These are phyloP conservation scores for Lactarius hengduanensis DNA, from an alignment of 768 basidiomycete species.

Conservation along the genomic window DNA sequence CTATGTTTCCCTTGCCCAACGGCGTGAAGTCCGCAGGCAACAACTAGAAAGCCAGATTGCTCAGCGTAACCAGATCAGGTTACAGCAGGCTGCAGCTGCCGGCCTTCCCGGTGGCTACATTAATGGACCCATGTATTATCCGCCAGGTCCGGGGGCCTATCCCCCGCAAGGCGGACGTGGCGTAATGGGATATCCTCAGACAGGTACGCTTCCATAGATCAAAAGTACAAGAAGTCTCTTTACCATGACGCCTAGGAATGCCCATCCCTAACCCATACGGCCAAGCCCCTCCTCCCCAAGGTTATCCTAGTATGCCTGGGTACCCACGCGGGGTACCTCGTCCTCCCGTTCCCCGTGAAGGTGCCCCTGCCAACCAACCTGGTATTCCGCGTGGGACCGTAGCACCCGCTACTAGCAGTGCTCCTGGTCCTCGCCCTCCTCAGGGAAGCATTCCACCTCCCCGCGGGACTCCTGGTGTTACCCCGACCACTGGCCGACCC, in stretches of 20 bases:
- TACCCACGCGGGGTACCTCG: constrained; percentile 65
- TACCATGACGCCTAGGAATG: constrained; percentile 68
- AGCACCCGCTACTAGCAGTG: constrained; percentile 44
- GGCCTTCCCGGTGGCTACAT: constrained; percentile 82
- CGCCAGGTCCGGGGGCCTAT: constrained; percentile 74
- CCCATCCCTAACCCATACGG: constrained; percentile 72
- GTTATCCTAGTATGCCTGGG: constrained; percentile 65
- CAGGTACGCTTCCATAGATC: constrained; percentile 53
- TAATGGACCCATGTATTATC: constrained; percentile 84
- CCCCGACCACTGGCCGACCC: constrained; percentile 43
- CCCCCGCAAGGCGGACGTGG: constrained; percentile 74
- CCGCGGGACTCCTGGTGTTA: constrained; percentile 44
- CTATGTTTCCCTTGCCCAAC: constrained; percentile 97
- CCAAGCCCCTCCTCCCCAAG: constrained; percentile 71
- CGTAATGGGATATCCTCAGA: constrained; percentile 79
- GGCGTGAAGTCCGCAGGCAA: constrained; percentile 96
- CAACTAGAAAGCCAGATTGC: constrained; percentile 99
- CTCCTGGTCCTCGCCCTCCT: constrained; percentile 59
- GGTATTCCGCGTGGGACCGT: constrained; percentile 65
- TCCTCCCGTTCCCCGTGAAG: constrained; percentile 63
- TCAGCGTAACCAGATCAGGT: constrained; percentile 94
- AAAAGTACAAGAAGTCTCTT: constrained; percentile 37
- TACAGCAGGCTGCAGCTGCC: constrained; percentile 92
- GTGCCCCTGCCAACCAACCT: constrained; percentile 51
- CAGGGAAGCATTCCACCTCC: constrained; percentile 47